A percentile compares a stretch with the other conserved stretches of the same genome.
These are phyloP conservation scores for Microdochium trichocladiopsis DNA, from an alignment of 2,329 filamentous ascomycete species.

Conservation along the genomic window DNA sequence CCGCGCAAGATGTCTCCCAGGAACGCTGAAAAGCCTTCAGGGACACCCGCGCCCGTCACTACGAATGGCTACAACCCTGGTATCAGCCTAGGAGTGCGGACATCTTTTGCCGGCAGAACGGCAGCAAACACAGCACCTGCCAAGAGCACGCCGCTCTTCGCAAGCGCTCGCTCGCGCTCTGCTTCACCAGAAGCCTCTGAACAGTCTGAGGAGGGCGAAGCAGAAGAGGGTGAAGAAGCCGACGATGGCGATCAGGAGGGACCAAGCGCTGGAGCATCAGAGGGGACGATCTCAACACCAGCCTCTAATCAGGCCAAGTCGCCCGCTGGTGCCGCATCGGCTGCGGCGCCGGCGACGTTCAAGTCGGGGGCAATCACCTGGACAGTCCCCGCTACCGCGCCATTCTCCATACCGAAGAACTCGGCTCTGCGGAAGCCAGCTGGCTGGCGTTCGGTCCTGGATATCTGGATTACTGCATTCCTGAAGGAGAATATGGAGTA, in stretches of 20 bases:
- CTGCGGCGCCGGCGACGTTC: background rate
- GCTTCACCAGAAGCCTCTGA: background rate
- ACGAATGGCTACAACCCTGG: conserved; percentile 13
- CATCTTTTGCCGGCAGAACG: conserved; percentile 5
- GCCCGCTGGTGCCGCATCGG: background rate
- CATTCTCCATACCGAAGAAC: background rate
- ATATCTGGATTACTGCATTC: background rate
- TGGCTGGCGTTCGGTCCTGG: background rate
- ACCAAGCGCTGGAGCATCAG: background rate
- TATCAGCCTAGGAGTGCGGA: conserved; percentile 12
- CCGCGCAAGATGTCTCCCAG: background rate
- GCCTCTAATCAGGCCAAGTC: background rate
- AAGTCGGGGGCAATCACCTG: background rate
- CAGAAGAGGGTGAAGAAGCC: background rate
- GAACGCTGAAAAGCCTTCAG: background rate
- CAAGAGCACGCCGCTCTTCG: background rate
- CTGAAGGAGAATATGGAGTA: background rate
- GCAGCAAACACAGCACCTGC: background rate
- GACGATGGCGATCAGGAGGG: background rate
- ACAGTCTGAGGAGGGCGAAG: background rate
- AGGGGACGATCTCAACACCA: background rate
- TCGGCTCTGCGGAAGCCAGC: background rate
- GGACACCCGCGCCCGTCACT: conserved; percentile 2
- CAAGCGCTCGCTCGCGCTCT: background rate
- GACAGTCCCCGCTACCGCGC: background rate